phyloP scores from a whole-genome alignment of 768 basidiomycete genomes.

The Xerocomellus chrysenteron region DNA sequence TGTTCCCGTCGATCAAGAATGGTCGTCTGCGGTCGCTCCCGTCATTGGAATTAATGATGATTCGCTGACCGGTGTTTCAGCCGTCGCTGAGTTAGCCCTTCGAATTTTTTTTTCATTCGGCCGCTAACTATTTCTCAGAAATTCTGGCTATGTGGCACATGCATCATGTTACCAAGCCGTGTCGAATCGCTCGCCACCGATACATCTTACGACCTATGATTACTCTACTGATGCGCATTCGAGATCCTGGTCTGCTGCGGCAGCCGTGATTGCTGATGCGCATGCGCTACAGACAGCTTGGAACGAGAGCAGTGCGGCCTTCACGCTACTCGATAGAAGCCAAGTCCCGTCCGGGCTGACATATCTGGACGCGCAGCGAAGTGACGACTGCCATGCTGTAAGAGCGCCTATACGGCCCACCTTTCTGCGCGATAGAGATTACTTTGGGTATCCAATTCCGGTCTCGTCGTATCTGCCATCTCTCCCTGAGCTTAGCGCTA shows the following conservation, averaged over 20 bases:
- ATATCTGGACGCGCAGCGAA: background rate
- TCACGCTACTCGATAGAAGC: background rate
- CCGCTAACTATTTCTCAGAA: constrained; percentile 6
- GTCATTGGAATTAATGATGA: background rate
- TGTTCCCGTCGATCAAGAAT: background rate
- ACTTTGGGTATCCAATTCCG: background rate
- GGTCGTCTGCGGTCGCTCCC: background rate
- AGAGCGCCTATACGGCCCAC: constrained; percentile 9
- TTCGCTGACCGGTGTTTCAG: background rate
- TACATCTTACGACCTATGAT: background rate
- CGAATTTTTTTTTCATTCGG: background rate
- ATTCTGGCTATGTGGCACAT: background rate
- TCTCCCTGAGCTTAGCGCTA: background rate
- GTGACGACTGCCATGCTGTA: constrained; percentile 21
- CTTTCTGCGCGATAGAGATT: background rate
- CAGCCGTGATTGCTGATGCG: background rate
- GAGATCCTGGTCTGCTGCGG: background rate
- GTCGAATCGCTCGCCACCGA: background rate
- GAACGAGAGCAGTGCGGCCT: background rate
- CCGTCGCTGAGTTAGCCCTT: constrained; percentile 13
- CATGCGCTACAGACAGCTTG: background rate
- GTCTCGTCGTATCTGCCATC: background rate
- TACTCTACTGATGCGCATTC: background rate
- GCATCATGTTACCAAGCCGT: background rate
- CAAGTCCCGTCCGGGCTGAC: constrained; percentile 15